Evolutionary conservation across 768 basidiomycete genomes (phyloP).

Genomic region (Mycena polygramma): DNA sequence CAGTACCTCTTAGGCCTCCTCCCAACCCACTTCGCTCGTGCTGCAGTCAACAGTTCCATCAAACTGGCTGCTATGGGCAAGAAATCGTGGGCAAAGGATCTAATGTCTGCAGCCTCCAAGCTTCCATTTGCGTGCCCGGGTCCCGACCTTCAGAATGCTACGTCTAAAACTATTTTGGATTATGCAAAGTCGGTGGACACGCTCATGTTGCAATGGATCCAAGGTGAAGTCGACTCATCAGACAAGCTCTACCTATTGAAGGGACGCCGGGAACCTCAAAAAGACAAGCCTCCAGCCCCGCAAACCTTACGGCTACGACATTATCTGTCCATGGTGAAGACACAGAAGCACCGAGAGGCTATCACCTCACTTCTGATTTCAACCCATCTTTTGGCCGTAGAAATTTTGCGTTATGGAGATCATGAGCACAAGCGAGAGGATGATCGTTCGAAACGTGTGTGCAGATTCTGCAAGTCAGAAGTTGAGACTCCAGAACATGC

Average conservation of each 20-base stretch:
- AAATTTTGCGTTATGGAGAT: no score
- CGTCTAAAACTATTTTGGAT: background rate
- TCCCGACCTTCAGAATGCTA: background rate
- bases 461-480: no score
- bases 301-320: conserved; percentile 17
- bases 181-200: background rate
- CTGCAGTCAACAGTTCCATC: conserved; percentile 5
- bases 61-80: background rate
- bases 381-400: conserved; percentile 22
- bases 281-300: no score
- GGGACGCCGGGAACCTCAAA: conserved; percentile 22
- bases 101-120: no score
- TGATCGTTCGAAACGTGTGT: no score
- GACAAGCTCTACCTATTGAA: conserved; percentile 24
- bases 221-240: conserved; percentile 12
- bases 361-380: conserved; percentile 26
- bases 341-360: conserved; percentile 24
- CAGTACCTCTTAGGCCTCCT: conserved; percentile 26
- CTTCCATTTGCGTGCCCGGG: conserved; percentile 9
- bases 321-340: conserved; percentile 11
- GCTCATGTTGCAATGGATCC: conserved; percentile 6
- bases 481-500: no score
- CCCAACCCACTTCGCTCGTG: background rate
- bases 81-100: conserved; percentile 8
- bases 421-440: no score